Conservation (phyloP, 768 basidiomycete species). For the Amanita rimosa region DNA sequence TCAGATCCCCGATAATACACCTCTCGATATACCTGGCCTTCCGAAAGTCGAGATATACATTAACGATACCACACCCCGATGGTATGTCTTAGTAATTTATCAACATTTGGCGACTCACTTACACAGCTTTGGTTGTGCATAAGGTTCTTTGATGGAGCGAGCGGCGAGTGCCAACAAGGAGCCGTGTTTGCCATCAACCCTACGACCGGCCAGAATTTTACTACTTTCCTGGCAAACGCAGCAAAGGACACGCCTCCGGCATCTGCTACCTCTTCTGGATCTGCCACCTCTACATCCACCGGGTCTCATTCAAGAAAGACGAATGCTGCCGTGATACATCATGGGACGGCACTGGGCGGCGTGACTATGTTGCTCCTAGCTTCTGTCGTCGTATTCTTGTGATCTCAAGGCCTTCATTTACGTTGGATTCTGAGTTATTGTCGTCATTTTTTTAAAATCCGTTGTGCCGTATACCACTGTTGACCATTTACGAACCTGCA, state of each 20-base stretch:
- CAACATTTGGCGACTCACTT: not conserved
- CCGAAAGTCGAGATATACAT: conserved; percentile 20
- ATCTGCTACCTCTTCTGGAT: conserved; percentile 10
- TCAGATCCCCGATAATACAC: conserved; percentile 17
- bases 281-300: conserved; percentile 4
- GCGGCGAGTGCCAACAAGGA: conserved; percentile 24
- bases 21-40: conserved; percentile 23
- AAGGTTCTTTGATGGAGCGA: conserved; percentile 30
- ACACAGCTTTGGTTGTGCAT: not conserved
- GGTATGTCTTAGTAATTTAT: conserved; percentile 15
- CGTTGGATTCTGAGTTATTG: not conserved
- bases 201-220: conserved; percentile 19
- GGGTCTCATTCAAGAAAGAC: not conserved
- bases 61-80: conserved; percentile 23
- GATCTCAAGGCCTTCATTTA: not conserved
- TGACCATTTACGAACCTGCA: not conserved
- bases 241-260: conserved; percentile 13
- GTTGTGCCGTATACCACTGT: not conserved
- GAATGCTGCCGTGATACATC: conserved; percentile 1
- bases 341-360: not conserved
- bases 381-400: not conserved
- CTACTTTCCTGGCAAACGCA: conserved; percentile 26
- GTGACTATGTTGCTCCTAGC: not conserved
- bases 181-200: conserved; percentile 29
- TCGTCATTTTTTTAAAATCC: not conserved